Evolutionary conservation across 768 basidiomycete species (phyloP).

Genomic region (Megacollybia marginata): DNA sequence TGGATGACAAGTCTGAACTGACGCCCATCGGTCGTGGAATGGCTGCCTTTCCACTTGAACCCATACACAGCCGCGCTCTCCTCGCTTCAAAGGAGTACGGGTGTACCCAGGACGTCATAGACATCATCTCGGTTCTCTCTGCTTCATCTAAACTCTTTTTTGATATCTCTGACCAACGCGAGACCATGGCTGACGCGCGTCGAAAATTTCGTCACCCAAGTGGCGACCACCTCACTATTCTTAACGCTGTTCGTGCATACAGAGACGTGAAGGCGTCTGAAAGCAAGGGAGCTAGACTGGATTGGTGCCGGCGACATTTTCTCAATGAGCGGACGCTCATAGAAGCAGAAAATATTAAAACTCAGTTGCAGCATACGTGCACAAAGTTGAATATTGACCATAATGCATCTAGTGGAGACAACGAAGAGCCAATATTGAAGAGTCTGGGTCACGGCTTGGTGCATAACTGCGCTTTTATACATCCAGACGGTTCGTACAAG

Average conservation of each 20-base stretch:
- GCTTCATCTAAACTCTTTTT: conserved; percentile 77
- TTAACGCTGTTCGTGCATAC: conserved; percentile 82
- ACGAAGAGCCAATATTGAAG: conserved; percentile 60
- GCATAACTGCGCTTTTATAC: conserved; percentile 77
- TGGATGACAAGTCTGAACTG: conserved; percentile 56
- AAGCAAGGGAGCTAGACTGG: conserved; percentile 39
- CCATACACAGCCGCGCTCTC: conserved; percentile 68
- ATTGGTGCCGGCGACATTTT: conserved; percentile 83
- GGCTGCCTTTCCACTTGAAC: conserved; percentile 91
- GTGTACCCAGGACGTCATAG: conserved; percentile 74
- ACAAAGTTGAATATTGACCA: conserved; percentile 54
- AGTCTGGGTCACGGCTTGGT: conserved; percentile 72
- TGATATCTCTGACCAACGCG: conserved; percentile 69
- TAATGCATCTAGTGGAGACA: conserved; percentile 49
- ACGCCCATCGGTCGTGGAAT: conserved; percentile 76
- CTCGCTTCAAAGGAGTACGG: conserved; percentile 67
- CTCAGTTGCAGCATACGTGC: conserved; percentile 70
- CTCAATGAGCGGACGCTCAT: conserved; percentile 75
- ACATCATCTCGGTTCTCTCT: conserved; percentile 79
- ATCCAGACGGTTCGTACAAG: conserved; percentile 85
- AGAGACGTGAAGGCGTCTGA: conserved; percentile 53
- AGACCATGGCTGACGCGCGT: conserved; percentile 61
- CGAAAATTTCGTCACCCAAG: conserved; percentile 73
- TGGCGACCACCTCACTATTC: conserved; percentile 87
- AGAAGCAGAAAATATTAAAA: conserved; percentile 72